Base-by-base conservation (phyloP, 345 rosid genomes). In the Sisymbrium irio region DNA sequence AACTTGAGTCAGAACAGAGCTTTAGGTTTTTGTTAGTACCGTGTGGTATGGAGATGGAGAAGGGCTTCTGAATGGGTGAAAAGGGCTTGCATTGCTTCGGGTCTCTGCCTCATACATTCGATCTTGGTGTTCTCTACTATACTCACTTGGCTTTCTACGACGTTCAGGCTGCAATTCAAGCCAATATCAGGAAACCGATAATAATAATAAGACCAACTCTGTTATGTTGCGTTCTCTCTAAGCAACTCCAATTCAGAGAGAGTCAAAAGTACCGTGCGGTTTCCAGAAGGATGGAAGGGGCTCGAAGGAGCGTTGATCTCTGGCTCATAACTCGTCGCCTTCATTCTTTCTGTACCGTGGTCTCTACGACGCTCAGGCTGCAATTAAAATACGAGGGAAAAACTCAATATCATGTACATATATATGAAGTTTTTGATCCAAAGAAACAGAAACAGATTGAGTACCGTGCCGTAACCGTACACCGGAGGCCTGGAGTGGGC, bases 41-140 rank as follows among this genome's bases (percentile, higher is more conserved):
- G 78, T 75, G 19, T 13, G 73, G 73, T 49, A 75, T 30, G 78
- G 73, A 59, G 78, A 75, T 50, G 78, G 78, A 50, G 78, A 59
- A 47, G 73, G 78, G 73, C 78, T 75, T 50, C 10, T 59, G 62
- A 75, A 75, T 9, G 78, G 78, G 37, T 67, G 78, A 67, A 74
- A 74, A 28, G 78, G 78, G 73, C 78, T 75, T 0, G 78, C 73
- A 41, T 45, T 59, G 78, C 78, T 75, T 59, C 56, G 67, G 9
- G 55, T 67, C 30, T 67, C 78, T 57, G 60, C 73, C 57, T 74
- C 78, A 14, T 66, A 57, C 67, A 37, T 66, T 28, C 36, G 61
- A 37, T 65, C 67, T 0, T 58, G 78, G 18, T 74, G 67, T 28
- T 74, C 72, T 49, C 62, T 54, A 53, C 45, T 50, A 36, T 67